A percentile compares a stretch with the other conserved stretches of the same genome.
Evolutionary conservation across 2,329 filamentous ascomycete genomes (phyloP).

Genomic region (Aspergillus udagawae): DNA sequence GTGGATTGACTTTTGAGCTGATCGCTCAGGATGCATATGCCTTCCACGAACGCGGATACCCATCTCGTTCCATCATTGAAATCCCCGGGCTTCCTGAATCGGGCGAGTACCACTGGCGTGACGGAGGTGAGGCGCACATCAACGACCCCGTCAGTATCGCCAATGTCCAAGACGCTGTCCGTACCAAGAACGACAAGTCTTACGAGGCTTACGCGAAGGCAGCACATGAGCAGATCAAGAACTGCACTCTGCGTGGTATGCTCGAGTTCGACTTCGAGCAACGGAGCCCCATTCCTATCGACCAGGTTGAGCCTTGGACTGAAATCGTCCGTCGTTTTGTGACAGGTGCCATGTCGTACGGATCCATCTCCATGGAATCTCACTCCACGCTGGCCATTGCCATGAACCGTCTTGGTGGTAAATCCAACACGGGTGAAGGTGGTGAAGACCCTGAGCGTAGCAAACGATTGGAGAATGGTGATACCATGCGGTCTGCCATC

Average conservation of each 20-base stretch:
- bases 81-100: constrained; percentile 83
- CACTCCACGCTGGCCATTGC: constrained; percentile 93
- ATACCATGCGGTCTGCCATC: constrained; percentile 95
- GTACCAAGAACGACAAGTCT: constrained; percentile 96
- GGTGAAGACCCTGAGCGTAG: constrained; percentile 93
- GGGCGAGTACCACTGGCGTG: constrained; percentile 97
- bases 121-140: constrained; percentile 90
- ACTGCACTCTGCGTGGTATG: constrained; percentile 88
- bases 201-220: constrained; percentile 94
- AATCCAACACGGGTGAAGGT: constrained; percentile 97
- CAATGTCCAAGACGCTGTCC: constrained; percentile 94
- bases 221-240: constrained; percentile 94
- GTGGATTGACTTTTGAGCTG: constrained; percentile 86
- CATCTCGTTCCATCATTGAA: constrained; percentile 70
- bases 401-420: constrained; percentile 94
- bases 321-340: constrained; percentile 96
- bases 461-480: constrained; percentile 79
- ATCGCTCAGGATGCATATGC: constrained; percentile 94
- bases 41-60: constrained; percentile 90
- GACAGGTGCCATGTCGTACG: constrained; percentile 97
- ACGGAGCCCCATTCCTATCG: constrained; percentile 77
- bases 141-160: constrained; percentile 94
- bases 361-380: constrained; percentile 97
- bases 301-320: constrained; percentile 97
- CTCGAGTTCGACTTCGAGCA: constrained; percentile 96